Percentiles rank a stretch among this genome's conserved stretches.
These are phyloP conservation scores for Xylariales sp. DNA, from an alignment of 2,329 filamentous ascomycete genomes.

Conservation along the genomic window DNA sequence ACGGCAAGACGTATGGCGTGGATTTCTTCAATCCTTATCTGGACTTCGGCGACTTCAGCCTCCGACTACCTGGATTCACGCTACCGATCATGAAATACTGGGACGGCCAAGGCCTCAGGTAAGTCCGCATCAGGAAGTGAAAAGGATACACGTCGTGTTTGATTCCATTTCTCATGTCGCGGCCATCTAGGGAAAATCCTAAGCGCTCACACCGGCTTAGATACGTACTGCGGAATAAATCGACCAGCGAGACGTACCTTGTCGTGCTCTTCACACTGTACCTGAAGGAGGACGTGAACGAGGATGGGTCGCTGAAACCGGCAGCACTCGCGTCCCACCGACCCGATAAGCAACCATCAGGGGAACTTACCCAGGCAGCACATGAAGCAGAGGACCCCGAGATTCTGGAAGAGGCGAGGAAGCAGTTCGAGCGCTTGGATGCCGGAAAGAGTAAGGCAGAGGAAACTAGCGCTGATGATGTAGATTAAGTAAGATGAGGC, in stretches of 20 bases:
- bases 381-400: conserved; percentile 19
- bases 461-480: conserved; percentile 35
- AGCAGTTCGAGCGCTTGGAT: conserved; percentile 26
- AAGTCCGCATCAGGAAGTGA: conserved; percentile 25
- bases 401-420: conserved; percentile 32
- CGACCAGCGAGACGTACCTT: conserved; percentile 70
- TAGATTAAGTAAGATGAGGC: too few species aligned
- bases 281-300: conserved; percentile 59
- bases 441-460: conserved; percentile 13
- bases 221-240: conserved; percentile 83
- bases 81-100: conserved; percentile 72
- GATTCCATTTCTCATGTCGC: conserved; percentile 19
- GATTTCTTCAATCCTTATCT: conserved; percentile 90
- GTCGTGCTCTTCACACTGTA: conserved; percentile 78
- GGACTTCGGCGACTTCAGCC: conserved; percentile 71
- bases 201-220: conserved; percentile 79
- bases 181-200: conserved; percentile 24
- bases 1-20: conserved; percentile 46
- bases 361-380: conserved; percentile 15
- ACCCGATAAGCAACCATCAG: conserved; percentile 23
- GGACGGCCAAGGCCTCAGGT: conserved; percentile 75
- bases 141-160: conserved; percentile 4
- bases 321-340: conserved; percentile 27
- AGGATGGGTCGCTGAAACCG: conserved; percentile 50
- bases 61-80: conserved; percentile 68